phyloP scores from a whole-genome alignment of 2,329 filamentous ascomycete genomes.

The Aspergillus pseudoterreus region DNA sequence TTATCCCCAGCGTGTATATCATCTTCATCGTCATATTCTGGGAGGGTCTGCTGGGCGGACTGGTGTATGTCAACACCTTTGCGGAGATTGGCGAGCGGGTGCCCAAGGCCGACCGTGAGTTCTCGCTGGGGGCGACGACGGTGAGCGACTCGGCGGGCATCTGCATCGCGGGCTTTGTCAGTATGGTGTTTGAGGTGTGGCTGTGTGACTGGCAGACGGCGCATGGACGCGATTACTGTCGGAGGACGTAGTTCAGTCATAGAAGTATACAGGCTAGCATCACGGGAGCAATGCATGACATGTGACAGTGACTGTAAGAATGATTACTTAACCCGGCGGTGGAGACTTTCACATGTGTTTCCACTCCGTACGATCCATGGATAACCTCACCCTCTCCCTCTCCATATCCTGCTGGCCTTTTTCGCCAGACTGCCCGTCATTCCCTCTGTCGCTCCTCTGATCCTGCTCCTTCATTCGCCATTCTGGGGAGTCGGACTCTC shows the following conservation, averaged over 20 bases:
- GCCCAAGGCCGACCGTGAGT: slow-evolving; percentile 74
- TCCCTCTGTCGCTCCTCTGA: too few relatives aligned
- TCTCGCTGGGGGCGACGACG: slow-evolving; percentile 82
- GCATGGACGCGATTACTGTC: slow-evolving; percentile 75
- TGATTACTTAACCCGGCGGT: background rate
- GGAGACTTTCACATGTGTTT: slow-evolving; percentile 7
- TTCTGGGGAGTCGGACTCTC: too few relatives aligned
- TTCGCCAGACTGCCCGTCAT: background rate
- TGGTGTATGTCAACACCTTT: slow-evolving; percentile 95
- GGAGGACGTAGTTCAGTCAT: slow-evolving; percentile 34
- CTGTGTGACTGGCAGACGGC: slow-evolving; percentile 80
- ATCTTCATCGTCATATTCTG: slow-evolving; percentile 84
- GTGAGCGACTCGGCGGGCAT: slow-evolving; percentile 92
- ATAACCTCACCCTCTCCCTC: background rate
- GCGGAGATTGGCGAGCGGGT: slow-evolving; percentile 87
- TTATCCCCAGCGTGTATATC: slow-evolving; percentile 81
- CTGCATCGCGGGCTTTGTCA: slow-evolving; percentile 78
- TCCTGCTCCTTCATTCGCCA: too few relatives aligned
- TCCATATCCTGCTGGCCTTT: background rate
- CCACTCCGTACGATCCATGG: slow-evolving; percentile 2
- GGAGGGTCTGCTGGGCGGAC: slow-evolving; percentile 86
- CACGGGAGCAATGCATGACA: too few relatives aligned
- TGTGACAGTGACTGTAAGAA: background rate
- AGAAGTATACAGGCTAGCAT: background rate
- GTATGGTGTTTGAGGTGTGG: slow-evolving; percentile 76